A percentile compares a stretch with the other conserved stretches of the same genome.
phyloP scores from a whole-genome alignment of 805 yeast genomes.

The Hanseniaspora pseudoguilliermondii region DNA sequence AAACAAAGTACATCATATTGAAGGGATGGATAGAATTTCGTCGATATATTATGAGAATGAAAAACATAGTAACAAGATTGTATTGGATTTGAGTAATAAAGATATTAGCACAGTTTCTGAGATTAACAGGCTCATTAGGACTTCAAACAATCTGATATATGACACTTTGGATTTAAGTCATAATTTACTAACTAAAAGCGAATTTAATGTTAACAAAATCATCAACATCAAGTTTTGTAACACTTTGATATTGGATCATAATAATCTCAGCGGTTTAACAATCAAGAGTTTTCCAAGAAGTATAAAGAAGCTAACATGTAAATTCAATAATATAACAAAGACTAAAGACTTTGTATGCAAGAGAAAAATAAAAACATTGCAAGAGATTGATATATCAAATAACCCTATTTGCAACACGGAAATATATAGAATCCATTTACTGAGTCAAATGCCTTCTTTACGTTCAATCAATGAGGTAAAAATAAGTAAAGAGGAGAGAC shows the following conservation, averaged over 20 bases:
- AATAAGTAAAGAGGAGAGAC: conserved; percentile 1
- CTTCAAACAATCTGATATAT: neutral
- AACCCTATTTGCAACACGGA: neutral
- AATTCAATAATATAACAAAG: neutral
- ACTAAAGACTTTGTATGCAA: neutral
- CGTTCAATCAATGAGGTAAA: neutral
- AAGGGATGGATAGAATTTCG: neutral
- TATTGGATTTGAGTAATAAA: neutral
- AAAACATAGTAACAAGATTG: neutral
- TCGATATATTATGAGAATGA: neutral
- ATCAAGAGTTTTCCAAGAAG: neutral
- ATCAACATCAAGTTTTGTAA: neutral
- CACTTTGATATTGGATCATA: neutral
- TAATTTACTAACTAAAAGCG: neutral
- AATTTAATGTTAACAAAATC: neutral
- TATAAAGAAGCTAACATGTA: neutral
- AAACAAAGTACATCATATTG: neutral
- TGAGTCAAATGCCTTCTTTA: conserved; percentile 5
- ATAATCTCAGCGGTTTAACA: neutral
- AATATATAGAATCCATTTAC: neutral
- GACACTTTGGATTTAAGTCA: neutral
- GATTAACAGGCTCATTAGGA: neutral
- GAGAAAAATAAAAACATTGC: neutral
- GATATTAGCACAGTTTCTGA: neutral
- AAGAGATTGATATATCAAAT: neutral